Evolutionary conservation across 768 basidiomycete genomes (phyloP), one percentile per base, ranked within the genome.

Genomic region (Mycena vulgaris): DNA sequence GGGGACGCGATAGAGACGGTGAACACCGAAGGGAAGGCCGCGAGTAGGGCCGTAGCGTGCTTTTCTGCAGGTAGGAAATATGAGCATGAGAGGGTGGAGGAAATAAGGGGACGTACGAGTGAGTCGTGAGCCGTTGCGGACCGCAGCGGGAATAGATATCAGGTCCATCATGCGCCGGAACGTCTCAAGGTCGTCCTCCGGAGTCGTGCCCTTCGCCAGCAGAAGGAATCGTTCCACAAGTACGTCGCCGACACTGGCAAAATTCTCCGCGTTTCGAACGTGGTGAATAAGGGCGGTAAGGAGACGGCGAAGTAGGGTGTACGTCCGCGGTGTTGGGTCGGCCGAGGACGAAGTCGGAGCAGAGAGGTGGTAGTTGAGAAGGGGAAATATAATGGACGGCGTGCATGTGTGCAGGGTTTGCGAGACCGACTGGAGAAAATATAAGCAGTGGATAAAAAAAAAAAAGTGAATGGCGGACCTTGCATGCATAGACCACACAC

Each of bases 281-380:
- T 97, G 95, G 76, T 97, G 96, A 23, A 93, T 89, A 14, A 95
- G 81, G 0, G 95, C 91, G 0, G 95, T 97, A 2, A 95, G 81
- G 1, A 92, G 82, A 37, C 95, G 89, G 11, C 93, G 91, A 35
- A 94, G 76, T 30, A 94, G 85, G 0, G 84, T 89, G 66, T 84
- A 85, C 1, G 89, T 85, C 84, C 85, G 5, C 85, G 80, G 35
- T 78, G 75, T 49, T 83, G 77, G 74, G 31, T 70, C 69, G 27
- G 33, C 28, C 77, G 71, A 69, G 2, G 64, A 77, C 4, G 72
- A 66, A 19, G 75, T 69, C 73, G 80, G 62, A 3, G 62, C 78
- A 0, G 79, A 75, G 23, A 93, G 81, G 74, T 94, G 86, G 69
- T 84, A 86, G 14, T 83, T 80, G 19, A 97, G 66, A 4, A 96